These are phyloP conservation scores for Castanea sativa DNA, from an alignment of 306 rosid genomes.

Conservation along the genomic window DNA sequence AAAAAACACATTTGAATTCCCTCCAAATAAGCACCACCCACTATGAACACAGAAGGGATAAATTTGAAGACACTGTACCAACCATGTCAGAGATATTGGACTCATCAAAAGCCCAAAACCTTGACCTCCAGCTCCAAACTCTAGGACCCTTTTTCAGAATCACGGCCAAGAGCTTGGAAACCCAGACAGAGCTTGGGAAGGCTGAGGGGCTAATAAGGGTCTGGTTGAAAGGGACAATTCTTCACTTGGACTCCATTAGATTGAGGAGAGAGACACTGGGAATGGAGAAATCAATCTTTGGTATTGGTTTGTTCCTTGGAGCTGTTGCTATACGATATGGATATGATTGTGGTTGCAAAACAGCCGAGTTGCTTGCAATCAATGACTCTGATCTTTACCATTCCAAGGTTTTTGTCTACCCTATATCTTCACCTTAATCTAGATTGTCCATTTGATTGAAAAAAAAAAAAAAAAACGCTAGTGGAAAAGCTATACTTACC, in stretches of 20 bases:
- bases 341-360: slow-evolving; percentile 66
- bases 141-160: slow-evolving; percentile 90
- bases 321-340: slow-evolving; percentile 84
- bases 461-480: too few relatives aligned
- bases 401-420: slow-evolving; percentile 54
- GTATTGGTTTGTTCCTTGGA: slow-evolving; percentile 85
- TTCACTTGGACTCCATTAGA: slow-evolving; percentile 83
- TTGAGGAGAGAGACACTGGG: slow-evolving; percentile 64
- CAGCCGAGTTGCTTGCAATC: slow-evolving; percentile 78
- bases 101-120: slow-evolving; percentile 62
- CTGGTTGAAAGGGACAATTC: slow-evolving; percentile 64
- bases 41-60: background rate
- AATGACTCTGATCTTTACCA: slow-evolving; percentile 81
- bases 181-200: slow-evolving; percentile 47
- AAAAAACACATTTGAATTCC: background rate
- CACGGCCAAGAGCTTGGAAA: slow-evolving; percentile 39
- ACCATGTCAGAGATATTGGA: slow-evolving; percentile 68
- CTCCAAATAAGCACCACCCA: slow-evolving; percentile 13
- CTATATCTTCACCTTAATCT: slow-evolving; percentile 18
- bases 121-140: slow-evolving; percentile 65
- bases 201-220: slow-evolving; percentile 78
- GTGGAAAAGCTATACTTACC: background rate
- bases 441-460: background rate
- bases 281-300: slow-evolving; percentile 88
- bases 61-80: slow-evolving; percentile 32